Evolutionary conservation across 1,284 basidiomycete species (phyloP), one percentile per base, ranked within the genome.

Genomic region (Rhodotorula sp.): DNA sequence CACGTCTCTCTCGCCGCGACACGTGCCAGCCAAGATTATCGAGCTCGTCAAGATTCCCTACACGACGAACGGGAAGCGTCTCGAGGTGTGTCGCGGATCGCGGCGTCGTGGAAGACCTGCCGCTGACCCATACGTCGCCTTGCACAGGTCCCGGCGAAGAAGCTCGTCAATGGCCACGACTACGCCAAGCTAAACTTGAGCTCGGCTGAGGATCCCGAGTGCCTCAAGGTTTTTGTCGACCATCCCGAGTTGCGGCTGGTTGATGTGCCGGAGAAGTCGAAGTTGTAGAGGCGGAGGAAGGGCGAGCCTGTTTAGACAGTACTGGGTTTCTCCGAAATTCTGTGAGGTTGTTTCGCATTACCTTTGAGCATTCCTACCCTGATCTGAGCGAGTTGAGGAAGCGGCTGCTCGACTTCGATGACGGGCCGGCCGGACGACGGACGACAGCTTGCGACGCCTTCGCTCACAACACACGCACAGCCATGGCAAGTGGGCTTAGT

Each of bases 31-130:
- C 19, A 67, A 70, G 64, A 64, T 74, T 27, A 68, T 74, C 27
- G 36, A 61, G 32, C 51, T 66, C 8, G 19, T 19, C 19, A 72
- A 72, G 53, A 64, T 74, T 17, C 71, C 74, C 22, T 89, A 92
- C 79, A 94, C 92, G 20, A 81, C 92, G 64, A 94, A 93, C 74
- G 89, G 89, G 46, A 94, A 94, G 79, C 86, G 88, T 55, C 90
- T 93, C 60, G 92, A 94, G 80, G 89, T 91, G 24, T 84, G 66
- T 48, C 5, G 30, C 36, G 47, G 29, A 10, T 10, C 39, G 2
- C n/a, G 32, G 0, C 7, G 55, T 29, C 56, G 1, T 29, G 2
- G 8, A 27, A 15, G 24, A 27, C 1, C 24, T 27, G 6, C 13
- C 1, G 27, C 49, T 27, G n/a, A 51, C 8, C 5, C 49, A n/a